Percentiles rank a stretch among this genome's conserved stretches.
phyloP scores from a whole-genome alignment of 345 rosid species.

The Ceriops decandra region DNA sequence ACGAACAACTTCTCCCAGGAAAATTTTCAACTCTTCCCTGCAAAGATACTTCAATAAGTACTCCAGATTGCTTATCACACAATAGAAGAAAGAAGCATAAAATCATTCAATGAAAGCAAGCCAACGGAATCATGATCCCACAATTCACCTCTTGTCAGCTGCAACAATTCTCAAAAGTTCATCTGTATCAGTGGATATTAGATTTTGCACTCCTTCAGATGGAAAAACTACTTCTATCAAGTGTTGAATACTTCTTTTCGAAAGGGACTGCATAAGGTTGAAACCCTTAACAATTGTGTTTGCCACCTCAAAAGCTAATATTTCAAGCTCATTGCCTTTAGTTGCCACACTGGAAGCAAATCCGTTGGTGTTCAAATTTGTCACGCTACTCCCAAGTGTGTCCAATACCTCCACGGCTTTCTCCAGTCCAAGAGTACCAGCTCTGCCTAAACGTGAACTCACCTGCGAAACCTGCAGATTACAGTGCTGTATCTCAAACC shows the following conservation, averaged over 20 bases:
- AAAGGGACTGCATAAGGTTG: conserved; percentile 83
- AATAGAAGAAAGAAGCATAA: conserved; percentile 1
- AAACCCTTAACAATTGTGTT: conserved; percentile 92
- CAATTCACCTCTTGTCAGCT: conserved; percentile 75
- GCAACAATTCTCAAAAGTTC: conserved; percentile 74
- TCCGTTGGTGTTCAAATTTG: conserved; percentile 60
- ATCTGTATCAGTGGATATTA: conserved; percentile 76
- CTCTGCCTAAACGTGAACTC: conserved; percentile 70
- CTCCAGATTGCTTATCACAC: neutral
- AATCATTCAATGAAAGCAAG: neutral
- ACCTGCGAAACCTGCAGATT: conserved; percentile 59
- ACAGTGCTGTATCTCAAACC: neutral
- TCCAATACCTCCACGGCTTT: conserved; percentile 94
- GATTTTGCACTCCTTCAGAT: conserved; percentile 78
- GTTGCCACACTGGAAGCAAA: conserved; percentile 61
- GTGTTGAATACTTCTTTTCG: conserved; percentile 57
- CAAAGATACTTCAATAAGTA: neutral
- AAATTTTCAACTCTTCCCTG: conserved; percentile 89
- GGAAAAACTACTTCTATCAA: conserved; percentile 82
- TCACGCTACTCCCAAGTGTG: conserved; percentile 92
- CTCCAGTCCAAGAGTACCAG: conserved; percentile 71
- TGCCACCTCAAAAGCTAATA: conserved; percentile 93
- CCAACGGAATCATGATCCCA: neutral
- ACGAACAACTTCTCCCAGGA: conserved; percentile 93
- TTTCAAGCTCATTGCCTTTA: conserved; percentile 73